Evolutionary conservation across 73 alveolate species (phyloP), one percentile per base, ranked within the genome.

Genomic region (Paramecium biaurelia): DNA sequence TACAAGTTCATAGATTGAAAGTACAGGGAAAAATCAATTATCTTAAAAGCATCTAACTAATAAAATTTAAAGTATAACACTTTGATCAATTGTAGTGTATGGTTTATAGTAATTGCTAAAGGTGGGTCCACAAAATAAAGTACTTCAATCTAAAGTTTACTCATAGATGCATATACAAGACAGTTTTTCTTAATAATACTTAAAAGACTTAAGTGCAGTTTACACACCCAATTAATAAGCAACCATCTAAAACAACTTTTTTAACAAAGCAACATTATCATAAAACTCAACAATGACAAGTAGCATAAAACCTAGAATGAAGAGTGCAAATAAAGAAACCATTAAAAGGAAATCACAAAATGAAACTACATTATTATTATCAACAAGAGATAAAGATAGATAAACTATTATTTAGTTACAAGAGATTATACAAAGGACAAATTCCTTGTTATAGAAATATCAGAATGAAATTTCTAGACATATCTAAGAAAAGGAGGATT

Each of bases 161-260:
- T 79, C 90, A 9, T 34, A 79, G 28, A 79, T 79, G 86, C 84
- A 26, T 32, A 63, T 63, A 9, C 56, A 79, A 1, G 90, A 79
- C 2, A 79, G 90, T 38, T 79, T 79, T 79, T 79, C 90, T 21
- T 20, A 79, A 45, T 45, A 79, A 47, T 79, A 79, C 47, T 34
- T 79, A 26, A 79, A 45, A 24, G 90, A 79, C 28, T 41, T 23
- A 45, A 72, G 37, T 72, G 8, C 20, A 63, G 84, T 9, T 2
- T 20, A 63, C 12, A 63, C 47, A 3, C 84, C 84, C 20, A 63
- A 63, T 30, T 8, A 63, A 63, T 63, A 63, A 32, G 15, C 90
- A 8, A 23, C 21, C 10, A 1, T 43, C 10, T 18, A 38, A 30
- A 42, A 43, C 24, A 79, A 79, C 43, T 79, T 42, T 23, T 41